Percentiles rank a stretch among this genome's conserved stretches.
Conservation (phyloP, 768 basidiomycete species). For the Dioszegia crocea region DNA sequence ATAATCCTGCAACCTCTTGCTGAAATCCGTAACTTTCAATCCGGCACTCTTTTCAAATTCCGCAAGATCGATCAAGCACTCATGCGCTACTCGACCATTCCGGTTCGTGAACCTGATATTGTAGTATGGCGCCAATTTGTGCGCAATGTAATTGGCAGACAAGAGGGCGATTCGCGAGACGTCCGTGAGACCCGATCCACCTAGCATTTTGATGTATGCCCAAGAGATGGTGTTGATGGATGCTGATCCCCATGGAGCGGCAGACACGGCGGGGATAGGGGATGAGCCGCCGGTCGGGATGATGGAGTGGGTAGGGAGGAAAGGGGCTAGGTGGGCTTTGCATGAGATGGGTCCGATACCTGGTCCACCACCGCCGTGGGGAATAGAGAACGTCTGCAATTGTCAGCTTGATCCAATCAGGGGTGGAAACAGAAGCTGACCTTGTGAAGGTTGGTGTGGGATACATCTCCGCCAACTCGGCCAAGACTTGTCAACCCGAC, state of each 20-base stretch:
- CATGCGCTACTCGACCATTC: slow-evolving; percentile 90
- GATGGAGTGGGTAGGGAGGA: slow-evolving; percentile 83
- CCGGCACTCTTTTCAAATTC: slow-evolving; percentile 90
- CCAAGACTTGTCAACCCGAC: slow-evolving; percentile 82
- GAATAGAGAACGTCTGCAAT: slow-evolving; percentile 87
- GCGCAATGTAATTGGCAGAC: slow-evolving; percentile 96
- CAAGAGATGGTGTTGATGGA: slow-evolving; percentile 94
- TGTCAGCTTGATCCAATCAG: background rate
- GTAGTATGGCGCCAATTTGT: slow-evolving; percentile 77
- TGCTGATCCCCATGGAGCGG: slow-evolving; percentile 89
- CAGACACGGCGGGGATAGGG: slow-evolving; percentile 81
- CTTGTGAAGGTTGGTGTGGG: slow-evolving; percentile 93
- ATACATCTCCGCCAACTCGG: slow-evolving; percentile 94
- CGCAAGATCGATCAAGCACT: slow-evolving; percentile 87
- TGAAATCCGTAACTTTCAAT: slow-evolving; percentile 86
- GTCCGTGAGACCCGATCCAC: slow-evolving; percentile 78
- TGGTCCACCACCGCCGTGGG: slow-evolving; percentile 95
- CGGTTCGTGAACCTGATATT: slow-evolving; percentile 81
- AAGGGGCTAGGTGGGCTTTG: slow-evolving; percentile 85
- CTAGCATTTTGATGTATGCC: slow-evolving; percentile 99
- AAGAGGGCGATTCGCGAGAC: slow-evolving; percentile 83
- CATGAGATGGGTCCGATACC: slow-evolving; percentile 96
- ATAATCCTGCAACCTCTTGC: slow-evolving; percentile 75
- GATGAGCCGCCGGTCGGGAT: slow-evolving; percentile 61
- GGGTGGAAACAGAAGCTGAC: slow-evolving; percentile 5